These are phyloP conservation scores for Keithomyces neogunnii DNA, from an alignment of 2,329 filamentous ascomycete genomes.

Conservation along the genomic window DNA sequence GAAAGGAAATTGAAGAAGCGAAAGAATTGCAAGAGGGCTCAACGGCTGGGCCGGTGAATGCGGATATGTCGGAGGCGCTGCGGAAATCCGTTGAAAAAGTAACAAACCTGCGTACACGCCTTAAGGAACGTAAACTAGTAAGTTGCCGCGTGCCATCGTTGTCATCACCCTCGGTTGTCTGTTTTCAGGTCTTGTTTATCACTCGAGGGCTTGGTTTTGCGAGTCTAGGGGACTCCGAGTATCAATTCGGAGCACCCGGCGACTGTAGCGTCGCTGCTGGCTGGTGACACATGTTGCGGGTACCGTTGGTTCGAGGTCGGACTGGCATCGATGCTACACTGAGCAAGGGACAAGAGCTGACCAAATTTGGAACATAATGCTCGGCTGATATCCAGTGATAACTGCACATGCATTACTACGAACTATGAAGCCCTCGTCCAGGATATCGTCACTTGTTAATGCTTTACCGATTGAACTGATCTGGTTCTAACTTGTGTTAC, in stretches of 20 bases:
- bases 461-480: background rate
- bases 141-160: constrained; percentile 20
- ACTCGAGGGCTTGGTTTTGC: background rate
- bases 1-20: constrained; percentile 42
- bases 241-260: background rate
- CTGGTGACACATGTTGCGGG: background rate
- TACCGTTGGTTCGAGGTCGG: background rate
- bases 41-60: constrained; percentile 24
- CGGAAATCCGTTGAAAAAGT: constrained; percentile 43
- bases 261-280: background rate
- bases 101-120: constrained; percentile 46
- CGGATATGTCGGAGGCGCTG: constrained; percentile 24
- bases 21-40: constrained; percentile 31
- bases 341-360: background rate
- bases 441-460: background rate
- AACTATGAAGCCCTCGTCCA: background rate
- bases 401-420: background rate
- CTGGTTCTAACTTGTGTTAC: constrained; percentile 1
- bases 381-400: background rate
- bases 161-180: background rate
- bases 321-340: background rate
- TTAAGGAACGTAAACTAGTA: constrained; percentile 52
- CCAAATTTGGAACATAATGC: background rate
- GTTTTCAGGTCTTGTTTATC: background rate
- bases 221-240: background rate